These are phyloP conservation scores for Omphalea diandra DNA, from an alignment of 441 rosid species.

Conservation along the genomic window DNA sequence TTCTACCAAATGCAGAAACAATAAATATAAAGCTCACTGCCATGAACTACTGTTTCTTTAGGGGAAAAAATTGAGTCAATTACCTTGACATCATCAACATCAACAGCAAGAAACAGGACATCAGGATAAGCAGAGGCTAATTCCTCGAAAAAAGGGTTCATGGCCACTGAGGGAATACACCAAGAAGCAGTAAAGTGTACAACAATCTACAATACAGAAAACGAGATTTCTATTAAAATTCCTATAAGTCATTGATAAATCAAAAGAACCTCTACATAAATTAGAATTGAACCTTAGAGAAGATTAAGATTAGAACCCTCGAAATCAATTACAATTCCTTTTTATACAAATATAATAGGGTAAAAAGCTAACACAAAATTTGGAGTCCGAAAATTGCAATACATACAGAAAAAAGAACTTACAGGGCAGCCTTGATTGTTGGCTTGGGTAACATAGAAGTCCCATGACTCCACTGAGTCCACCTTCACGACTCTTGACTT, in stretches of 20 bases:
- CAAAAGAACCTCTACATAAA: not conserved
- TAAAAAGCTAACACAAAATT: not conserved
- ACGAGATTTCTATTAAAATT: not conserved
- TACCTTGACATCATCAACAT: conserved; percentile 94
- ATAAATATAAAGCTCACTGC: not conserved
- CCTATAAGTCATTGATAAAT: not conserved
- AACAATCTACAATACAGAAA: conserved; percentile 45
- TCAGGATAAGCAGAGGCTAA: conserved; percentile 61
- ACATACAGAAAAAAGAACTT: conserved; percentile 29
- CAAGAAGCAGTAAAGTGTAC: conserved; percentile 88
- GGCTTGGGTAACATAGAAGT: conserved; percentile 52
- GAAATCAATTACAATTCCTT: too few species aligned
- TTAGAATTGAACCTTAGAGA: too few species aligned
- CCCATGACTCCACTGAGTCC: conserved; percentile 67
- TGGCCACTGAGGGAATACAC: conserved; percentile 92
- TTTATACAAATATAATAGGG: not conserved
- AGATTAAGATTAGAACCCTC: too few species aligned
- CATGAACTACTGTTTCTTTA: not conserved
- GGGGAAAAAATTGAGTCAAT: not conserved
- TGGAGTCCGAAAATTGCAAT: too few species aligned
- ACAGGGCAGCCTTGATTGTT: conserved; percentile 57
- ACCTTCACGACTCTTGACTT: conserved; percentile 57
- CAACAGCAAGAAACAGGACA: conserved; percentile 72
- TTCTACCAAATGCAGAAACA: not conserved
- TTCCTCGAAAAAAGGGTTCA: conserved; percentile 79